Evolutionary conservation across 768 basidiomycete genomes (phyloP), one percentile per base, ranked within the genome.

Genomic region (Tylopilus subfusipes): DNA sequence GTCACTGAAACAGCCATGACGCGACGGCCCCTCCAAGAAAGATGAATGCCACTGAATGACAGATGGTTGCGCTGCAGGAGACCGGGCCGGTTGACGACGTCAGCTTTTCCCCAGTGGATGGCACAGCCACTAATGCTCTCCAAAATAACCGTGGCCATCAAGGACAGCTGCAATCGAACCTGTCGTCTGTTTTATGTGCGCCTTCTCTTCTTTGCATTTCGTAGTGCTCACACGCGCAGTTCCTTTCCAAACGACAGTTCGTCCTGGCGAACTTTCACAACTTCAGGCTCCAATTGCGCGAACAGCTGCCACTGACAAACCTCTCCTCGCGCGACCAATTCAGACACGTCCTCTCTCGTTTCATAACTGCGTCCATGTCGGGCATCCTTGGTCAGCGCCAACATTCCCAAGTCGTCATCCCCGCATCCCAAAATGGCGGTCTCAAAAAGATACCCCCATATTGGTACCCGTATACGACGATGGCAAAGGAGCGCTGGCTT

Each of bases 391-490:
- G 52, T 42, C 59, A 64, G n/a, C 63, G 68, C 21, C 66, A 63
- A 42, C 65, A 61, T n/a, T 64, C 65, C 18, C 63, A 68, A 24
- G 61, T 55, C 50, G 43, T 56, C 40, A 53, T 62, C 4, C 63
- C 63, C 2, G 33, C 34, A 14, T 10, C 55, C 33, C 44, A 22
- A 21, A 42, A 62, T 48, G 65, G 65, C 36, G 85, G 84, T 12
- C 75, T 97, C 55, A 87, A 88, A 67, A 92, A 93, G 68, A 80
- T 88, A 48, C 74, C 85, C 39, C 89, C 94, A 0, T 96, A 96
- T 68, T 97, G 93, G 91, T 89, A 91, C 68, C 89, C 93, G 3
- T 91, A 94, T 66, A 90, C 85, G 10, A 96, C 93, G 0, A 94
- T 88, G 84, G 92, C 93, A 21, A 98, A 98, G 69, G 81, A 85